phyloP scores from a whole-genome alignment of 208 protist genomes.

The Leishmania turanica region DNA sequence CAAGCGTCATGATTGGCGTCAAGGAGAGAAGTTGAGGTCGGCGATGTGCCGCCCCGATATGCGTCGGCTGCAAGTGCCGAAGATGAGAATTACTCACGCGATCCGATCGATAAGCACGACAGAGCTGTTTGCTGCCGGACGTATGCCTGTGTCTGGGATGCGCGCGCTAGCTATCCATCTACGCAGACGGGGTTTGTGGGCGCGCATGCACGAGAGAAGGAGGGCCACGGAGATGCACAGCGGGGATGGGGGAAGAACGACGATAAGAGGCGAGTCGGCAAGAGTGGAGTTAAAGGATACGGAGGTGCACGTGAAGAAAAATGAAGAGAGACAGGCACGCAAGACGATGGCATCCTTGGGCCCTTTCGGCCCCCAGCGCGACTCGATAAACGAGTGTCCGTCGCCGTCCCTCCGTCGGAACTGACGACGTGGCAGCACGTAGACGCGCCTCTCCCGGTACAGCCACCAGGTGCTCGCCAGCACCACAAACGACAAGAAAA shows the following conservation, averaged over 20 bases:
- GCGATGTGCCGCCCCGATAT: not conserved
- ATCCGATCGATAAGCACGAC: not conserved
- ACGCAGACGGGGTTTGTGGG: not conserved
- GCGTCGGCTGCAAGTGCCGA: not conserved
- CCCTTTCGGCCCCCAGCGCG: not conserved
- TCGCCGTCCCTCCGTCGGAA: not conserved
- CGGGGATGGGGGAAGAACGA: too few relatives aligned
- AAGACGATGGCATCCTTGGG: not conserved
- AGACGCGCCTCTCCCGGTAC: not conserved
- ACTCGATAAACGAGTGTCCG: not conserved
- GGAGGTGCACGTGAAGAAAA: not conserved
- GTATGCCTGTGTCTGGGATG: not conserved
- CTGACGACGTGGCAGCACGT: not conserved
- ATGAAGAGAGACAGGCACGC: not conserved
- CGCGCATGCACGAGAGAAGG: not conserved
- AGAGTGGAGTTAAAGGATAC: not conserved
- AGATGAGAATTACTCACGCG: not conserved
- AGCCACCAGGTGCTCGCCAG: not conserved
- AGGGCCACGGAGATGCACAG: not conserved
- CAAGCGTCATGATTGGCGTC: constrained; percentile 18
- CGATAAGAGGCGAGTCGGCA: not conserved
- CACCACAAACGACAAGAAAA: not conserved
- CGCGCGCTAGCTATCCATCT: not conserved
- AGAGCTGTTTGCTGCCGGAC: not conserved
- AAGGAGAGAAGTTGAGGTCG: not conserved